A percentile compares a stretch with the other conserved stretches of the same genome.
phyloP scores from a whole-genome alignment of 768 basidiomycete genomes.

The Hygrocybe punicea region DNA sequence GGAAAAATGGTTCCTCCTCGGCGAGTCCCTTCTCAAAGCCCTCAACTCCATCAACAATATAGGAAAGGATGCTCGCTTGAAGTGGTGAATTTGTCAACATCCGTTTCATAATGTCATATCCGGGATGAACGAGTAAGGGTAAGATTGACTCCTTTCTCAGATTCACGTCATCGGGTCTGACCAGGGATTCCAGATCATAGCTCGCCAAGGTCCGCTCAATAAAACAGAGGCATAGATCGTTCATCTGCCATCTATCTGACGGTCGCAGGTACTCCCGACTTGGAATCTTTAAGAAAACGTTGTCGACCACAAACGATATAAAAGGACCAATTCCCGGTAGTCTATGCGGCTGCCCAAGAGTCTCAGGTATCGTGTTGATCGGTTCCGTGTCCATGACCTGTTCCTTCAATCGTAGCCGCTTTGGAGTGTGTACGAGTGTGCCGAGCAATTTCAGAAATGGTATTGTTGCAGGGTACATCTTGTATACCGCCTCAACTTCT shows the following conservation, averaged over 20 bases:
- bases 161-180: conserved; percentile 53
- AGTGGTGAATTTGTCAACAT: conserved; percentile 70
- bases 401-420: conserved; percentile 61
- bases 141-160: conserved; percentile 52
- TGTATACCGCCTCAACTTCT: conserved; percentile 75
- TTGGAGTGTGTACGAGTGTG: conserved; percentile 80
- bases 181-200: conserved; percentile 74
- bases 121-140: conserved; percentile 71
- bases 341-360: conserved; percentile 76
- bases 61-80: conserved; percentile 70
- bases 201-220: conserved; percentile 80
- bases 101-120: conserved; percentile 80
- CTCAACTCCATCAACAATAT: conserved; percentile 76
- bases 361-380: conserved; percentile 74
- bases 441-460: conserved; percentile 82
- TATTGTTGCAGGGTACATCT: conserved; percentile 83
- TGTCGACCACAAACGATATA: conserved; percentile 83
- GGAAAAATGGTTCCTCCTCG: conserved; percentile 68
- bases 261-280: conserved; percentile 70
- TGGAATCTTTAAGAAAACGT: conserved; percentile 76
- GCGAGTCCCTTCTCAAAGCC: conserved; percentile 70
- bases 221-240: conserved; percentile 80
- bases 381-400: conserved; percentile 57
- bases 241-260: conserved; percentile 81
- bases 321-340: conserved; percentile 79